Evolutionary conservation across 306 rosid species (phyloP), one percentile per base, ranked within the genome.

Genomic region (Cucurbita moschata): DNA sequence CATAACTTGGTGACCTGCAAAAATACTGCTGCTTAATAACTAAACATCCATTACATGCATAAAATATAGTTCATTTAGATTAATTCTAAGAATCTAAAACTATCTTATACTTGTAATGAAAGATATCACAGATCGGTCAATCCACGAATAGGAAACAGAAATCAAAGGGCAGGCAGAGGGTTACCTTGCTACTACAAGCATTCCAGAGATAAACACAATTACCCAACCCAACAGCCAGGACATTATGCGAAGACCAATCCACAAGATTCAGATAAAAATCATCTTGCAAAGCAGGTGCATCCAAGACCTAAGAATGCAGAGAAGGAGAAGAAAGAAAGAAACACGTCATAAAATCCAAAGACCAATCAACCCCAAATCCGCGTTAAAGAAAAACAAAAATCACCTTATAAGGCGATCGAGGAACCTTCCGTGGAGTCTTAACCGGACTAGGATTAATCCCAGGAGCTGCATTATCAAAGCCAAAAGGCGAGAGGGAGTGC

Each of bases 161-260:
- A 6, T 65, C 57, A 39, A 21, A 49, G 26, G 18, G 19, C n/a
- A 67, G 69, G 47, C 55, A 75, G 21, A 81, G 67, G 75, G 71
- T 75, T 66, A 89, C 99, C 96, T 95, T 95, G 83, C 96, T 95
- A 74, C 96, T 95, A 69, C 96, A 91, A 75, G 99, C 99, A 86
- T 95, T 91, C 99, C 99, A 95, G 64, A 95, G 86, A 82, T 95
- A 95, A 84, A 95, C 97, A 78, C 96, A 95, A 74, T 90, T 91
- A 10, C 97, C 97, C 81, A 95, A 79, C 39, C 99, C 99, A 64
- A 95, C 99, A 47, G 97, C 97, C 71, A 95, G 76, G 57, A 95
- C 96, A 81, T 95, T 95, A 77, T 95, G 85, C 39, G 96, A 84
- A 81, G 99, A 95, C 99, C 99, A 95, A 82, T 91, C 99, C 72